Base-by-base conservation (phyloP, 805 yeast genomes). In the Crinitomyces ghanaensis region DNA sequence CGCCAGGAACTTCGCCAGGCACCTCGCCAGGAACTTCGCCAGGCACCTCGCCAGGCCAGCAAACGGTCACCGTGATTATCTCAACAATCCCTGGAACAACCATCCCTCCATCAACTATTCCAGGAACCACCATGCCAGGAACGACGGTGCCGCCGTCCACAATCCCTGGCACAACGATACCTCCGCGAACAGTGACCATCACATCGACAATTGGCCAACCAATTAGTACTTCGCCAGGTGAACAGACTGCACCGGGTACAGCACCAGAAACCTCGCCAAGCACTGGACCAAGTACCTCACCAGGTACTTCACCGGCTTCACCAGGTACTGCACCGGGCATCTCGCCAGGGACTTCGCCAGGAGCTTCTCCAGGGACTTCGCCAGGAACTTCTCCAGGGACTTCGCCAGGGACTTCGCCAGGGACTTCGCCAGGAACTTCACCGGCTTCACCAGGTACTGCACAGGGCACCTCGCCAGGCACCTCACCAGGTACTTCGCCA, bases 171-270 rank as follows among this genome's bases (percentile, higher is more conserved):
- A 15, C 5, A 8, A n/a, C 34, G 3, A 24, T 31, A 6, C 34
- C 34, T 9, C 26, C 13, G 25, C 15, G 15, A 4, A 28, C 23
- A 14, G 12, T 34, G 6, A 34, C 35, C 9, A 13, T 32, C 14
- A 32, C 37, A n/a, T 26, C 34, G 4, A 26, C 41, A 1, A 31
- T 40, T 14, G 22, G 35, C n/a, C 30, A 37, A 11, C 39, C 32
- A 5, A 28, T 26, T n/a, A 28, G 26, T 19, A 22, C 32, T 20
- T 11, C 14, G 14, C 27, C 27, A 12, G 27, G 27, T 8, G n/a
- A 13, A 7, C 27, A 6, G 14, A 6, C 6, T 13, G 14, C 9
- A 12, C 27, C 27, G 6, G 24, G 24, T 21, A 21, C 24, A 9
- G n/a, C 11, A 9, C 24, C 24, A 21, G 24, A n/a, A n/a, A n/a